phyloP scores from a whole-genome alignment of 257 asterid species.

The Pogostemon cablin region DNA sequence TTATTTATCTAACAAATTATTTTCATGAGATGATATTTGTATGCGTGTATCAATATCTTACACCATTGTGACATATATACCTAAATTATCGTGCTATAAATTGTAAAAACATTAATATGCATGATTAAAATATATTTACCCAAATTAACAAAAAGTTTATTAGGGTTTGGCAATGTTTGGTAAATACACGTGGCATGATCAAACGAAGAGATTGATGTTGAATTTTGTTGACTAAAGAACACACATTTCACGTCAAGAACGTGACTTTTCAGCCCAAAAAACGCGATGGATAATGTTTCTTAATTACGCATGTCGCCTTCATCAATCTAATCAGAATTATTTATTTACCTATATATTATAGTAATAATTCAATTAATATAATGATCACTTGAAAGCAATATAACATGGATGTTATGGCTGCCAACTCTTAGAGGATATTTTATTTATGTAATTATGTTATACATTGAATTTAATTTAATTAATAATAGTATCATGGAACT shows the following conservation, averaged over 20 bases:
- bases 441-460: background rate
- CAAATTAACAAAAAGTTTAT: background rate
- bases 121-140: background rate
- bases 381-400: conserved; percentile 16
- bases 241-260: conserved; percentile 5
- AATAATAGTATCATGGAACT: background rate
- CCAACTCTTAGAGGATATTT: background rate
- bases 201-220: conserved; percentile 20
- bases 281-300: conserved; percentile 16
- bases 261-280: conserved; percentile 24
- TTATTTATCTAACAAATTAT: too few species aligned
- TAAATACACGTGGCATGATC: conserved; percentile 6
- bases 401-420: background rate
- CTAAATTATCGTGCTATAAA: too few species aligned
- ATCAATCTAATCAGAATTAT: conserved; percentile 28
- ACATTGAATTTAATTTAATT: background rate
- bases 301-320: conserved; percentile 26
- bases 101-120: too few species aligned
- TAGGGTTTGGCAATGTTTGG: background rate
- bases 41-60: too few species aligned
- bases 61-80: too few species aligned
- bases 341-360: background rate
- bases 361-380: background rate
- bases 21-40: too few species aligned
- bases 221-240: conserved; percentile 20